Base-by-base conservation (phyloP, 2,329 filamentous ascomycete species). In the Diaporthe vexans region DNA sequence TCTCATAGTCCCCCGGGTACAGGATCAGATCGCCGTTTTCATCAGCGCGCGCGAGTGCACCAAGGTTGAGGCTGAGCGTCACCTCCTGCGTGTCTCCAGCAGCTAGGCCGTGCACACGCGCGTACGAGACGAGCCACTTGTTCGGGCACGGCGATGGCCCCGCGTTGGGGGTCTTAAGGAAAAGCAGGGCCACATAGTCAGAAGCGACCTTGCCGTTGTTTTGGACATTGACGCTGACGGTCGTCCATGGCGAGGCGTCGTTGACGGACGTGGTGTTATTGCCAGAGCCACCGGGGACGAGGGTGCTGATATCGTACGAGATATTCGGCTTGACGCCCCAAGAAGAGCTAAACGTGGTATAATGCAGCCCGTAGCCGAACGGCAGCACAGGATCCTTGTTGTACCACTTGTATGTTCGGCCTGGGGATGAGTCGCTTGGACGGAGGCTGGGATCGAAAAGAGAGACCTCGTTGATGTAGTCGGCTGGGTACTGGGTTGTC, bases 361-460 rank as follows among this genome's bases (percentile, higher is more conserved):
- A 91, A 78, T 90, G 88, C 74, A 90, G 78, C 0, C 89, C 89
- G 75, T 84, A 85, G 4, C 88, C 89, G 74, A 90, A 91, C 0
- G 86, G 84, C 70, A 86, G 83, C 8, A 90, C 82, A 0, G 86
- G 83, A 24, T 81, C 80, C 43, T 84, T 84, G 6, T 83, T 82
- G 78, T 89, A 91, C 88, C 88, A 91, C 76, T 85, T 86, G 77
- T 91, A 90, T 0, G 89, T 91, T 13, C 88, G 82, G 37, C 88
- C 88, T 0, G 63, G 63, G 54, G 83, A 86, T 2, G 79, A 78
- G 1, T 63, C 52, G 19, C 15, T 57, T 76, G 71, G 88, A 0
- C 88, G 86, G 13, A 91, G 82, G 13, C 80, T 81, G 89, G 91
- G 91, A 74, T 91, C 85, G 0, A 87, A 89, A 83, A 90, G 87